Evolutionary conservation across 2,329 filamentous ascomycete species (phyloP).

Genomic region (Apiospora phragmitis): DNA sequence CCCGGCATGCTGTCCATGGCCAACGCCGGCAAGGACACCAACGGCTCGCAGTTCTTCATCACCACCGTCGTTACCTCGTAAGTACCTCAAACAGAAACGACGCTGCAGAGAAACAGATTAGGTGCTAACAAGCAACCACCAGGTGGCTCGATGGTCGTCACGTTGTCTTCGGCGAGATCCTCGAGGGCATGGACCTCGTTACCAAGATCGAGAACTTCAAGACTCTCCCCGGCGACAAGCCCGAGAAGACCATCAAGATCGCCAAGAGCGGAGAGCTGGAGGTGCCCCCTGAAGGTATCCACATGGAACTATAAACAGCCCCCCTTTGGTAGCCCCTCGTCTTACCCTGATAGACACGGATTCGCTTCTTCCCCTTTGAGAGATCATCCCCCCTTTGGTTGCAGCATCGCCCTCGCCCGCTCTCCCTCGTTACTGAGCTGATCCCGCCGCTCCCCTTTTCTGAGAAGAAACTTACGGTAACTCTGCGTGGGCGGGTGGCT

Average conservation of each 20-base stretch:
- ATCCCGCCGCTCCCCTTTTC: constrained; percentile 29
- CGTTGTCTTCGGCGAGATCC: constrained; percentile 86
- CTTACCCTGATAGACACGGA: constrained; percentile 16
- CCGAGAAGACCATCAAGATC: constrained; percentile 70
- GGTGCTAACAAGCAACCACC: constrained; percentile 12
- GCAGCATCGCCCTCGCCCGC: background rate
- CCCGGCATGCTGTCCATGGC: constrained; percentile 83
- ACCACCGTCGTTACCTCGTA: constrained; percentile 78
- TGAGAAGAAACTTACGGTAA: constrained; percentile 35
- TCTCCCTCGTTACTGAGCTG: constrained; percentile 26
- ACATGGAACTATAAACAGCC: constrained; percentile 75
- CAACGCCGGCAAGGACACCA: constrained; percentile 83
- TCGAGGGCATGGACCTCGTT: constrained; percentile 81
- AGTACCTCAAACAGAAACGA: constrained; percentile 29
- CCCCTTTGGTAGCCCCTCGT: constrained; percentile 26
- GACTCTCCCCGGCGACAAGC: constrained; percentile 69
- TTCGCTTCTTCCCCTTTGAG: background rate
- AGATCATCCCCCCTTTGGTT: constrained; percentile 1
- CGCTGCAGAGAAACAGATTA: background rate
- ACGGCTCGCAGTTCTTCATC: constrained; percentile 90
- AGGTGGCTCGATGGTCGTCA: constrained; percentile 83
- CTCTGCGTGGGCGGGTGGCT: constrained; percentile 39
- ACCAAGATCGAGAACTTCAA: constrained; percentile 74
- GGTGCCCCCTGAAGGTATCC: constrained; percentile 89
- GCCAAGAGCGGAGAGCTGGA: constrained; percentile 81